These are phyloP conservation scores for Novymonas esmeraldas DNA, from an alignment of 208 protist species.

Conservation along the genomic window DNA sequence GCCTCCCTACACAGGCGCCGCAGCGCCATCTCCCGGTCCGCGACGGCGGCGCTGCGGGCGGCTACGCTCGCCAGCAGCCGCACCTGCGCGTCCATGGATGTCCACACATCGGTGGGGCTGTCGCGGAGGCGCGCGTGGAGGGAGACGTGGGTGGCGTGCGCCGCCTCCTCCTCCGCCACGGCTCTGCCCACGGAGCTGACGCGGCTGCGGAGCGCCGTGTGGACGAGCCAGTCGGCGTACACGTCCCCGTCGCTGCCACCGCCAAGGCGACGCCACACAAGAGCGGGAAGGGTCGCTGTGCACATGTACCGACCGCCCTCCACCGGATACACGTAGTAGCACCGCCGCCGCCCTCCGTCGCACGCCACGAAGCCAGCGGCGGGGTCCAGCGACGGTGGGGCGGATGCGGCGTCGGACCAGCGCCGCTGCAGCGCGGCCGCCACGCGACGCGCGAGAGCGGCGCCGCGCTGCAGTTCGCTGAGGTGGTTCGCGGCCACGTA, in stretches of 20 bases:
- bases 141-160: conserved; percentile 33
- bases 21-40: conserved; percentile 14
- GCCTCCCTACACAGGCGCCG: conserved; percentile 34
- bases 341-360: conserved; percentile 36
- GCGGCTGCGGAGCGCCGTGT: conserved; percentile 52
- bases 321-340: conserved; percentile 48
- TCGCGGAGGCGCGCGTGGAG: conserved; percentile 48
- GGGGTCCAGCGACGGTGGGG: not conserved
- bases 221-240: conserved; percentile 30
- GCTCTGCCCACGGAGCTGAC: not conserved
- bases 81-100: conserved; percentile 32
- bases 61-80: conserved; percentile 14
- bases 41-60: not conserved
- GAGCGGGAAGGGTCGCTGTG: conserved; percentile 35
- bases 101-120: conserved; percentile 36
- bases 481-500: conserved; percentile 9
- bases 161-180: not conserved
- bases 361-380: conserved; percentile 17
- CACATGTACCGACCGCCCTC: conserved; percentile 55
- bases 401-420: not conserved
- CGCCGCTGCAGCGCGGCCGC: not conserved
- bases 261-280: conserved; percentile 50
- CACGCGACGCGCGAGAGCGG: not conserved
- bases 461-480: conserved; percentile 2
- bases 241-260: conserved; percentile 22